Percentiles rank a stretch among this genome's conserved stretches.
Conservation (phyloP, 108 stramenopile species). For the Fragilariopsis cylindrus region DNA sequence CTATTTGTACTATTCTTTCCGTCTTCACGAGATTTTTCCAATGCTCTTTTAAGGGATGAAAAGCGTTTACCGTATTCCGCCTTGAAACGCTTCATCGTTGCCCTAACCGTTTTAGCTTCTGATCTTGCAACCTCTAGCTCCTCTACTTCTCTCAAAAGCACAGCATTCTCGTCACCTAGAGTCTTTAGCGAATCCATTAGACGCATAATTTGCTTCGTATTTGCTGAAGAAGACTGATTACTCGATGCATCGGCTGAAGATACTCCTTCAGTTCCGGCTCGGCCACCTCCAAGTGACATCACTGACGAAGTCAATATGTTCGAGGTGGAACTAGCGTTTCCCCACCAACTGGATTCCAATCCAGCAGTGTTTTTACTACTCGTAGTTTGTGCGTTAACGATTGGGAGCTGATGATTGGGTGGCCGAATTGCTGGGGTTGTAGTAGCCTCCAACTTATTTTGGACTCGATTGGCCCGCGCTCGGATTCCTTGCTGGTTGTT, state of each 20-base stretch:
- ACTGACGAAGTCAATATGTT: conserved; percentile 61
- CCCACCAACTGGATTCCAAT: conserved; percentile 88
- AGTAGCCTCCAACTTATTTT: conserved; percentile 51
- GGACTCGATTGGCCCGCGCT: conserved; percentile 79
- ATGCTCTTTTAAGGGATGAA: conserved; percentile 56
- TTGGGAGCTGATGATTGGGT: conserved; percentile 29
- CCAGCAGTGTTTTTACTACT: conserved; percentile 27
- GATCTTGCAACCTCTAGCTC: conserved; percentile 69
- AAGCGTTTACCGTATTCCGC: conserved; percentile 69
- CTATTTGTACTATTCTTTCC: conserved; percentile 27
- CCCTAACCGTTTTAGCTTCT: conserved; percentile 75
- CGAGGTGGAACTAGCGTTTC: conserved; percentile 58
- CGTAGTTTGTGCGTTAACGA: conserved; percentile 6
- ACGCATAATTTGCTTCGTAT: conserved; percentile 84
- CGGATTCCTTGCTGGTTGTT: conserved; percentile 39
- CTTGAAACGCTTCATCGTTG: conserved; percentile 75
- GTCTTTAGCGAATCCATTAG: conserved; percentile 83
- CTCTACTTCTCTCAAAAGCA: conserved; percentile 78
- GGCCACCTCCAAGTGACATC: conserved; percentile 36
- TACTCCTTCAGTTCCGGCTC: conserved; percentile 20
- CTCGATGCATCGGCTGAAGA: conserved; percentile 8
- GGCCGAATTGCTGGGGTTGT: conserved; percentile 24
- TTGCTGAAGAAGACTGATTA: conserved; percentile 29
- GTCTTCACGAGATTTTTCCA: conserved; percentile 65
- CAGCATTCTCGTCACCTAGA: conserved; percentile 85